Base-by-base conservation (phyloP, 2,329 filamentous ascomycete species). In the Penicillium sumatraense region DNA sequence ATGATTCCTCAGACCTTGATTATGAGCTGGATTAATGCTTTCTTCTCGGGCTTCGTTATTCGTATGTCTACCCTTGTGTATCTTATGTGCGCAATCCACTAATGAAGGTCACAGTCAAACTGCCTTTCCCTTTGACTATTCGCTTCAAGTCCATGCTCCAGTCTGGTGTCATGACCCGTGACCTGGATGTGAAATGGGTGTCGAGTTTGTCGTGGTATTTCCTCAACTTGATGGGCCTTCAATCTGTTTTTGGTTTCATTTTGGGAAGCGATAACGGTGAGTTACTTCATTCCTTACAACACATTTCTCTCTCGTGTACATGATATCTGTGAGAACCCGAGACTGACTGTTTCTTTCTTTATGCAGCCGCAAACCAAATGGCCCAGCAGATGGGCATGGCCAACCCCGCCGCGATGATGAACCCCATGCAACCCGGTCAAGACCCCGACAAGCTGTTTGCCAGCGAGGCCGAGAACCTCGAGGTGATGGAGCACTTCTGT, bases 141-240 rank as follows among this genome's bases (percentile, higher is more conserved):
- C 96, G 96, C 75, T 99, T 99, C 84, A 99, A 99, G 83, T 95
- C 91, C 65, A 99, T 99, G 95, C 83, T 99, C 50, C 95, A 99
- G 79, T 93, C 93, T 38, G 95, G 95, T 67, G 93, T 99, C 41
- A 92, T 92, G 61, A 99, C 96, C 23, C 89, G 88, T 69, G 95
- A 99, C 73, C 88, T 99, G 79, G 96, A 99, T 71, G 95, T 96
- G 10, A 86, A 93, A 76, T 99, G 95, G 95, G 96, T 99, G 78
- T 97, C 93, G 1, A 96, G 92, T 76, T 87, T 99, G 75, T 96
- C 92, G 57, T 99, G 95, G 93, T 99, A 99, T 80, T 98, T 99
- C 72, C 80, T 99, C 63, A 98, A 96, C 69, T 87, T 99, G 61
- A 98, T 99, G 72, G 95, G 96, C 44, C 81, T 99, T 54, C 93